Base-by-base conservation (phyloP, 1,284 basidiomycete genomes). In the Cerrena zonata region DNA sequence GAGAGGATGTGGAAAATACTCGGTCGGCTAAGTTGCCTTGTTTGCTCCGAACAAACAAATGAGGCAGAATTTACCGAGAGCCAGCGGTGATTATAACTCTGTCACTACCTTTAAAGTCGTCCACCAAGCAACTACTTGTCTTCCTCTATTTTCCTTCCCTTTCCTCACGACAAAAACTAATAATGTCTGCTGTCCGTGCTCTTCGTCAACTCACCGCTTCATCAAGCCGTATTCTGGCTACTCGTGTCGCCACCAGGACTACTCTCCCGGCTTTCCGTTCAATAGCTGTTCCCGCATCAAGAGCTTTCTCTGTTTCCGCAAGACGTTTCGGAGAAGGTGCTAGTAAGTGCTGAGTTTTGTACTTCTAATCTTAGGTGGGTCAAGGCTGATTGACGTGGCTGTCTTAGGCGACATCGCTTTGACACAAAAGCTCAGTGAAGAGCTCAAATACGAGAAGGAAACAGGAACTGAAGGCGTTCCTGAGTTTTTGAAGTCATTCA, bases 381-480 rank as follows among this genome's bases (percentile, higher is more conserved):
- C n/a, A n/a, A n/a, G n/a, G n/a, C n/a, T n/a, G n/a, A n/a, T n/a
- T 44, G 37, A 21, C 15, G 7, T 38, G 91, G 86, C 80, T 55
- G 92, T n/a, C n/a, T n/a, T n/a, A n/a, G n/a, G n/a, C n/a, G 92
- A 94, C 66, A 70, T 82, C 23, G 69, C 81, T 36, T 80, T 98
- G 42, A 73, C 82, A 7, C 77, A 84, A 63, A 91, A 89, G 58
- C 76, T 97, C 24, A 70, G 77, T 34, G 85, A 92, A 62, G 94
- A 97, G 72, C 77, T 95, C 60, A 75, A 83, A 56, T 96, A 89
- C 68, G 94, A 98, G 73, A 75, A 79, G 53, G 86, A 92, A 62
- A 73, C 76, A n/a, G 68, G 69, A 10, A 58, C 62, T 0, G 44
- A 45, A 15, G 44, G 12, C 10, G 74, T 77, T 41, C 93, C 93